Evolutionary conservation across 345 rosid species (phyloP).

Genomic region (Corchorus olitorius): DNA sequence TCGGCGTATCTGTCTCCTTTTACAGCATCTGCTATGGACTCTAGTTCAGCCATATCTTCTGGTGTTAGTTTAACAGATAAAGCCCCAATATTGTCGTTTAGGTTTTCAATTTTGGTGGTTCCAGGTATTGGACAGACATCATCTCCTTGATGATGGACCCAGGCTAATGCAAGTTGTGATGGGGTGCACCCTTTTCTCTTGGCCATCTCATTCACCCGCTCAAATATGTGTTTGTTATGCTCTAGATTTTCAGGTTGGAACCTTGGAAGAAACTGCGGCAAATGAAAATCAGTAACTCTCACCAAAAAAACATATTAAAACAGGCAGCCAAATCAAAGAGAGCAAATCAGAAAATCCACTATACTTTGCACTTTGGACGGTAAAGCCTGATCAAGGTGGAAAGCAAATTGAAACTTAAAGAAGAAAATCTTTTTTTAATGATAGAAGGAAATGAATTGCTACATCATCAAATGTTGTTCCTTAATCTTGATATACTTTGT

Average conservation of each 20-base stretch:
- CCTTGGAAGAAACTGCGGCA: slow-evolving; percentile 50
- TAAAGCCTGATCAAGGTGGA: neutral
- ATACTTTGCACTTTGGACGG: too few species aligned
- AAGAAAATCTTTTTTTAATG: too few species aligned
- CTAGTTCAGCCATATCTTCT: slow-evolving; percentile 60
- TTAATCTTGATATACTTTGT: too few species aligned
- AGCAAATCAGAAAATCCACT: neutral
- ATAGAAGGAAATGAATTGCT: too few species aligned
- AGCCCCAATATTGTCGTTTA: slow-evolving; percentile 57
- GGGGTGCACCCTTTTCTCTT: slow-evolving; percentile 56
- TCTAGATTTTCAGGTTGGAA: slow-evolving; percentile 59
- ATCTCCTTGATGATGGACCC: slow-evolving; percentile 43
- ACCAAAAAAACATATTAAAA: neutral
- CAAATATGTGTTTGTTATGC: slow-evolving; percentile 44
- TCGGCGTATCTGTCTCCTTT: slow-evolving; percentile 40
- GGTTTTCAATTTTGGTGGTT: slow-evolving; percentile 58
- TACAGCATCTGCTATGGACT: slow-evolving; percentile 41
- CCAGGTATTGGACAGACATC: slow-evolving; percentile 16
- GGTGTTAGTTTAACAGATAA: slow-evolving; percentile 53
- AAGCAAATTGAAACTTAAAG: too few species aligned
- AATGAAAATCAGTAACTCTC: neutral
- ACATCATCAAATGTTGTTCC: too few species aligned
- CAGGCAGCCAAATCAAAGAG: neutral
- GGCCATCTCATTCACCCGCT: slow-evolving; percentile 47
- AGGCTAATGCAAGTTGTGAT: slow-evolving; percentile 64